Base-by-base conservation (phyloP, 148 eudicot genomes). In the Chenopodium formosanum region DNA sequence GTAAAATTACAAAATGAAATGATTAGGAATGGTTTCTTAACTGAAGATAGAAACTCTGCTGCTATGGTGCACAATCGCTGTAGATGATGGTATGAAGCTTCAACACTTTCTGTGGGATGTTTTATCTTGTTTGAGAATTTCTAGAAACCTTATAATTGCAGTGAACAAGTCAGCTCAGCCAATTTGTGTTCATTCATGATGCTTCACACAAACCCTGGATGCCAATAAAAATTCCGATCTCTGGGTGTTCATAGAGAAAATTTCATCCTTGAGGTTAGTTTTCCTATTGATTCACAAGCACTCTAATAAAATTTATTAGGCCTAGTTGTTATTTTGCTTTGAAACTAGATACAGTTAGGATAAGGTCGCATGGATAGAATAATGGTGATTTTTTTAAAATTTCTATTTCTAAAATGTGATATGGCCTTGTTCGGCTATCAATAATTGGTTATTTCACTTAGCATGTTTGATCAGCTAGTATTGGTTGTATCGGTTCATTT, bases 1-100 rank as follows among this genome's bases (percentile, higher is more conserved):
- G 78, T 83, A 83, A 90, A 85, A 81, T 86, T 96, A 88, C 92
- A 88, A 73, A 90, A 88, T 86, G 92, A 92, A 77, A 90, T 96
- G 97, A 85, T 79, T 75, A 89, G 81, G 68, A 89, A 76, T 74
- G 93, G 91, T 79, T 80, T 90, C 46, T 75, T 78, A 73, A 83
- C 83, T 74, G 83, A 71, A 34, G 71, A 27, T 65, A 74, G 67
- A 79, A 79, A 89, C 68, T 52, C 14, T 78, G 72, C 77, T 82
- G 78, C 83, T 87, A 53, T 70, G 66, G 78, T n/a, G 75, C 62
- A 34, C 74, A 77, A 71, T 77, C 40, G 73, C 79, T 68, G 52
- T 65, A 75, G 29, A 40, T 78, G 37, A 78, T 67, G 52, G 32
- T 78, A 58, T 56, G 16, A 63, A 79, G 74, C 77, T 17, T 27